Percentiles rank a stretch among this genome's conserved stretches.
These are phyloP conservation scores for Solanum hybrid DNA, from an alignment of 305 asterid species.

Conservation along the genomic window DNA sequence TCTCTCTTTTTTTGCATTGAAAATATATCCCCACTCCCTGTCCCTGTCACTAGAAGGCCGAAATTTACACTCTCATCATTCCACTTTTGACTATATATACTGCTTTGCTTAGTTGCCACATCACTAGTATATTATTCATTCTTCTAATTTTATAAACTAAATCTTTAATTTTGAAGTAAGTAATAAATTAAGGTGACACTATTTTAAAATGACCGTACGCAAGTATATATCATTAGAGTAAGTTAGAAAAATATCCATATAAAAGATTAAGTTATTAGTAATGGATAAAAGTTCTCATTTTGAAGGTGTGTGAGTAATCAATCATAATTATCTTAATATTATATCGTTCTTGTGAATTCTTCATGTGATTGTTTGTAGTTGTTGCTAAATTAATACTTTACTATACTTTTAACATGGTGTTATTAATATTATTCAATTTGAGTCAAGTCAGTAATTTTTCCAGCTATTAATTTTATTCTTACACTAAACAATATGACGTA, in stretches of 20 bases:
- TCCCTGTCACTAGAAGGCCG: conserved; percentile 1
- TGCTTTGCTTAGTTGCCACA: not conserved
- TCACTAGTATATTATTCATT: too few species aligned
- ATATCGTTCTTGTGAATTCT: not conserved
- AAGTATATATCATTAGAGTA: not conserved
- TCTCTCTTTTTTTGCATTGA: not conserved
- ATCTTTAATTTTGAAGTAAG: not conserved
- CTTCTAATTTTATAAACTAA: not conserved
- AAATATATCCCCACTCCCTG: not conserved
- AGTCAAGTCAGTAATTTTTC: not conserved
- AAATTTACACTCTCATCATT: not conserved
- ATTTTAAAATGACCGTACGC: not conserved
- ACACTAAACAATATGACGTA: not conserved
- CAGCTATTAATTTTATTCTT: not conserved
- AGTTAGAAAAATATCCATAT: not conserved
- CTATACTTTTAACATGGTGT: not conserved
- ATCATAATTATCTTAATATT: not conserved
- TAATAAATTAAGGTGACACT: not conserved
- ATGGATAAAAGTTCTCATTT: not conserved
- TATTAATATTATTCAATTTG: not conserved
- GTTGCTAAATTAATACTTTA: not conserved
- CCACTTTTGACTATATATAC: not conserved
- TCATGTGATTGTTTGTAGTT: not conserved
- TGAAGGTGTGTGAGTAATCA: not conserved
- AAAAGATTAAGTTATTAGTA: not conserved